Evolutionary conservation across 2,329 filamentous ascomycete genomes (phyloP).

Genomic region (Zarea fungicola): DNA sequence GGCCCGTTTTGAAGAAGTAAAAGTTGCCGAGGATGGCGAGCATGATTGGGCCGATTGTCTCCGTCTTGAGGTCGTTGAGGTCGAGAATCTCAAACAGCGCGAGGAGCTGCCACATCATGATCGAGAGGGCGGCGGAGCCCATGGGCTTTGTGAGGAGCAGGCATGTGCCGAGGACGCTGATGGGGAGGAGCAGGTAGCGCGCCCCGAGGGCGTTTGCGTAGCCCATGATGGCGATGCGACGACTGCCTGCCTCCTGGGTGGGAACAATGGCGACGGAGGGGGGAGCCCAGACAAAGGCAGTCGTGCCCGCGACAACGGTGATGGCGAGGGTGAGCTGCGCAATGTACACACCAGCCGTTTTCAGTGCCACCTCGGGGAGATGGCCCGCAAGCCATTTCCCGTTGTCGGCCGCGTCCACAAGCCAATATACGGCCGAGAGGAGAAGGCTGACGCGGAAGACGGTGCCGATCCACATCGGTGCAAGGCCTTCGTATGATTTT

Average conservation of each 20-base stretch:
- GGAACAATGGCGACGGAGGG: conserved; percentile 73
- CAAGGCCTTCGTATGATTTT: conserved; percentile 80
- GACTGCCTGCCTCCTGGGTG: no score
- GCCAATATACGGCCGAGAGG: conserved; percentile 78
- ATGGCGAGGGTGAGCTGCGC: conserved; percentile 78
- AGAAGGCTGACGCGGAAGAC: conserved; percentile 72
- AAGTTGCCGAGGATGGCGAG: conserved; percentile 87
- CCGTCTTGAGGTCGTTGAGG: conserved; percentile 54
- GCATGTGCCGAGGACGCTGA: conserved; percentile 71
- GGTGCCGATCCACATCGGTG: conserved; percentile 76
- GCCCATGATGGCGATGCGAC: conserved; percentile 73
- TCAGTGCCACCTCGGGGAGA: conserved; percentile 57
- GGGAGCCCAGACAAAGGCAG: conserved; percentile 79
- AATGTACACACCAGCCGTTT: conserved; percentile 68
- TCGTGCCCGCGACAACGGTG: conserved; percentile 75
- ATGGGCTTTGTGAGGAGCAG: conserved; percentile 89
- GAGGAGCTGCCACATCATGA: conserved; percentile 85
- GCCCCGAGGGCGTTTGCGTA: conserved; percentile 92
- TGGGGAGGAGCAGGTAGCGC: conserved; percentile 77
- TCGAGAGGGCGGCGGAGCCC: conserved; percentile 76
- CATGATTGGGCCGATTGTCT: conserved; percentile 75
- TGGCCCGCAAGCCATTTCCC: conserved; percentile 64
- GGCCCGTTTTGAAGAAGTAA: conserved; percentile 96
- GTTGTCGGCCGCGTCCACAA: conserved; percentile 83
- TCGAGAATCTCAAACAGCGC: conserved; percentile 65